Evolutionary conservation across 129 eudicot genomes (phyloP), one percentile per base, ranked within the genome.

Genomic region (Saussurea involucrata): DNA sequence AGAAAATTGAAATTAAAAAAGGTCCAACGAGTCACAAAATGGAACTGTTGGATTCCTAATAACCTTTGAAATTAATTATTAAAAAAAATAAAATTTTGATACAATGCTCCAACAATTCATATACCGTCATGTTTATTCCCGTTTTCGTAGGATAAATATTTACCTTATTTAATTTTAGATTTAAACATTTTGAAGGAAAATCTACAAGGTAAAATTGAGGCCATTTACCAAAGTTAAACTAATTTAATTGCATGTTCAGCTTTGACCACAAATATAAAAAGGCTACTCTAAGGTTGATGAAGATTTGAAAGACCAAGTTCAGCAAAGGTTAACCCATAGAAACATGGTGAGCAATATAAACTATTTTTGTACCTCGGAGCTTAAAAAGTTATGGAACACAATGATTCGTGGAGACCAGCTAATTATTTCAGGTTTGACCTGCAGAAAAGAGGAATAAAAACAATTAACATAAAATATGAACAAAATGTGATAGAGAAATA

Each of bases 391-490:
- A 69, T 88, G 98, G 36, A 88, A 83, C 76, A 90, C 72, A 44
- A 90, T 88, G 74, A 93, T 93, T 60, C 98, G 82, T 17, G 98
- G 98, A 24, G 92, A 78, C 98, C 98, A 93, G 86, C 96, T 93
- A 72, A 93, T 36, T 53, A 93, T 79, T 79, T 93, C 98, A 73
- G 98, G 98, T 76, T 93, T 93, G 36, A 93, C 92, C 98, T 93
- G 83, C 80, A 90, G 32, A 53, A 74, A 60, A 11, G 66, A 28
- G 18, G 8, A 68, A 76, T 13, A 74, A 29, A n/a, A 68, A 57
- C 5, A n/a, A 55, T 25, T 15, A 40, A 27, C 29, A 61, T 55
- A 60, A 65, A 55, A 29, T 20, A 79, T 79, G 63, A 49, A n/a
- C 46, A 69, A 37, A 31, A 46, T 18, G 27, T 13, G 8, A 55